A percentile compares a stretch with the other conserved stretches of the same genome.
phyloP scores from a whole-genome alignment of 1,284 basidiomycete species.

The Ceratobasidium sp. region DNA sequence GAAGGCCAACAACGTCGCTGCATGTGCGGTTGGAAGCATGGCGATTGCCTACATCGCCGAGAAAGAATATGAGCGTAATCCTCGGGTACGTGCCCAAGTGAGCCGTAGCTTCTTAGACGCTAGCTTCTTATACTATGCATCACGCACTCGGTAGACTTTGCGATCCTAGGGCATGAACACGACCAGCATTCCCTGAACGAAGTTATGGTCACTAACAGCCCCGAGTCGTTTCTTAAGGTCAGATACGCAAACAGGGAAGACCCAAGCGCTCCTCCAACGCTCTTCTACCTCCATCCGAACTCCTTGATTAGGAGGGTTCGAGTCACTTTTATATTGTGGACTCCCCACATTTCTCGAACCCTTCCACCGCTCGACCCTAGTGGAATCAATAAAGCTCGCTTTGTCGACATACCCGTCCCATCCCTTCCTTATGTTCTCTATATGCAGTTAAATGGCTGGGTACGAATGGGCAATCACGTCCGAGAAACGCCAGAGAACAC shows the following conservation, averaged over 20 bases:
- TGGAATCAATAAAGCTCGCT: background rate
- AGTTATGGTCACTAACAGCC: background rate
- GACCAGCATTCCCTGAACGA: background rate
- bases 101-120: no score
- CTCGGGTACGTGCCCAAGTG: background rate
- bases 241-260: no score
- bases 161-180: background rate
- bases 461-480: background rate
- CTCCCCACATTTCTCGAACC: background rate
- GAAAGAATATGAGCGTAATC: background rate
- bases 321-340: background rate
- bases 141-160: constrained; percentile 1
- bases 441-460: background rate
- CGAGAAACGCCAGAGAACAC: background rate
- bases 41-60: constrained; percentile 1
- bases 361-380: background rate
- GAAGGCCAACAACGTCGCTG: background rate
- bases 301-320: background rate
- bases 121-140: no score
- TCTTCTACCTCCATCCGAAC: background rate
- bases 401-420: background rate
- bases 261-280: background rate
- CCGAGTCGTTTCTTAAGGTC: background rate
- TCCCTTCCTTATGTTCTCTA: background rate
- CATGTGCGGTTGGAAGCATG: constrained; percentile 11